Evolutionary conservation across 208 protist genomes (phyloP).

Genomic region (Acanthamoeba castellanii): DNA sequence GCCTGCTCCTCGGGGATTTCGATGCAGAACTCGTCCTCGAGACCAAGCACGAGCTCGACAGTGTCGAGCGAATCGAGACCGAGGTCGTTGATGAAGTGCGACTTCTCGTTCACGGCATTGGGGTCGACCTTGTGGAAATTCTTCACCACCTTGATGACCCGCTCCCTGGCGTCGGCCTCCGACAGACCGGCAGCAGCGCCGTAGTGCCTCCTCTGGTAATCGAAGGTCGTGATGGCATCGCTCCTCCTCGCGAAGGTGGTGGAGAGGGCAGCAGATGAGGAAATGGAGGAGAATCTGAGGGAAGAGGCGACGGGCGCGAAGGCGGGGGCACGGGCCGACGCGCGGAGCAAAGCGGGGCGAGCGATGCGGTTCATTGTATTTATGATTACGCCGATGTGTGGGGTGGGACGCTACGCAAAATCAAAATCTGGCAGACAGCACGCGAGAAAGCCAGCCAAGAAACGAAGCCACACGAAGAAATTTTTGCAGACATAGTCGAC

Average conservation of each 20-base stretch:
- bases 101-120: slow-evolving; percentile 93
- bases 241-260: slow-evolving; percentile 40
- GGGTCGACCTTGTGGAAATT: slow-evolving; percentile 97
- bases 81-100: slow-evolving; percentile 96
- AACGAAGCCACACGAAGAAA: not conserved
- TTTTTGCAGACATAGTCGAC: not conserved
- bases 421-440: not conserved
- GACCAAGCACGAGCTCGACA: slow-evolving; percentile 96
- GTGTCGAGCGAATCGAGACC: slow-evolving; percentile 96
- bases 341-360: slow-evolving; percentile 56
- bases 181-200: slow-evolving; percentile 85
- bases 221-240: slow-evolving; percentile 24
- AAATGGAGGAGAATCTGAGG: slow-evolving; percentile 43
- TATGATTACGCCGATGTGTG: not conserved
- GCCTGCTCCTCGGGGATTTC: slow-evolving; percentile 97
- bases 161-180: slow-evolving; percentile 95
- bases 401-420: not conserved
- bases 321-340: slow-evolving; percentile 43
- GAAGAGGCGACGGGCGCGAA: not conserved
- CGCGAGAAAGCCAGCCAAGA: not conserved
- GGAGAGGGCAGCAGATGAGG: not conserved
- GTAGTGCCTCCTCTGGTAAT: slow-evolving; percentile 42
- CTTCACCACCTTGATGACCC: slow-evolving; percentile 96
- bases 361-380: slow-evolving; percentile 40
- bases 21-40: slow-evolving; percentile 97